Evolutionary conservation across 208 protist genomes (phyloP).

Genomic region (Borovskyia barvae): DNA sequence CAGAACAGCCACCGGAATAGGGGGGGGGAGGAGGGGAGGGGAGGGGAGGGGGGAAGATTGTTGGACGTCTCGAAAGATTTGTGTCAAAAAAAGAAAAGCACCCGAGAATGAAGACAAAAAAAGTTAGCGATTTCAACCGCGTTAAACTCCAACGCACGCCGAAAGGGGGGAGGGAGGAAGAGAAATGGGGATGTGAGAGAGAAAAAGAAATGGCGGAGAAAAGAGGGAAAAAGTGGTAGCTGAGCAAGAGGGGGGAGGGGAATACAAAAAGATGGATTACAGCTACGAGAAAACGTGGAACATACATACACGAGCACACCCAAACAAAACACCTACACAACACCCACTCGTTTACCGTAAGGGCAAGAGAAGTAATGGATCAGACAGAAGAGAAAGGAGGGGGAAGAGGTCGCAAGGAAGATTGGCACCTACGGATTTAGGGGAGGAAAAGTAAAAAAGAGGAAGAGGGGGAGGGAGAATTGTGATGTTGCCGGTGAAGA

Average conservation of each 20-base stretch:
- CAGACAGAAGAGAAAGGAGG: neutral
- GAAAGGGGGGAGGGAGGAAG: neutral
- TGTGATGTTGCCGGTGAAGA: no score
- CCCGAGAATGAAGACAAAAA: neutral
- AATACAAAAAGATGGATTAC: neutral
- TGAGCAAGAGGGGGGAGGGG: neutral
- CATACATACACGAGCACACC: neutral
- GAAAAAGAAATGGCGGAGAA: conserved; percentile 10
- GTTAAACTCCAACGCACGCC: no score
- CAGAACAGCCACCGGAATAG: neutral
- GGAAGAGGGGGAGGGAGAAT: no score
- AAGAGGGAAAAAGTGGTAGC: conserved; percentile 4
- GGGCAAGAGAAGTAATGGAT: neutral
- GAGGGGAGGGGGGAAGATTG: no score
- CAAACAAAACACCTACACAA: neutral
- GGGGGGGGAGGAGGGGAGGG: neutral
- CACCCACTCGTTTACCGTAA: no score
- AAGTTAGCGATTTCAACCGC: neutral
- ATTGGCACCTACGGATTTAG: neutral
- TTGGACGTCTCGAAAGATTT: no score
- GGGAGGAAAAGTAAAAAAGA: neutral
- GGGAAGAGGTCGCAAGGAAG: neutral
- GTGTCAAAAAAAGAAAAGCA: conserved; percentile 23
- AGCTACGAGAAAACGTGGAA: neutral
- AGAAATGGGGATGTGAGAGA: conserved; percentile 14